phyloP scores from a whole-genome alignment of 352 stramenopile species.

The Elongisporangium prolatum region DNA sequence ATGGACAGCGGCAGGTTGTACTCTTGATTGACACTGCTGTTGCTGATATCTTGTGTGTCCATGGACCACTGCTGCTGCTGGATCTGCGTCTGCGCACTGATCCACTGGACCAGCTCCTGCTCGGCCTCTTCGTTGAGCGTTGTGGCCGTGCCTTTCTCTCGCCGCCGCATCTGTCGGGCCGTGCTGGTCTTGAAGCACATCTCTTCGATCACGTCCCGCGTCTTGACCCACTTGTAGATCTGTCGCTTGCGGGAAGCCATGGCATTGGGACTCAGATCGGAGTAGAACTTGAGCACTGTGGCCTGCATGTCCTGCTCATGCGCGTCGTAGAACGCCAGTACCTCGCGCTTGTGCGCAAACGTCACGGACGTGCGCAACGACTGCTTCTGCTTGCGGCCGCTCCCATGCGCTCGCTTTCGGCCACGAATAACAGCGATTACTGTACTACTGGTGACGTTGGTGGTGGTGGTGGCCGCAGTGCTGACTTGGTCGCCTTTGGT shows the following conservation, averaged over 20 bases:
- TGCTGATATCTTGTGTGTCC: background rate
- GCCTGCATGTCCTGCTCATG: conserved; percentile 31
- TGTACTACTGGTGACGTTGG: background rate
- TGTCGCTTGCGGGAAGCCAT: conserved; percentile 36
- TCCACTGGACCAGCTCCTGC: conserved; percentile 29
- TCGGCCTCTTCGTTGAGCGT: conserved; percentile 24
- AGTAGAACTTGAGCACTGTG: conserved; percentile 30
- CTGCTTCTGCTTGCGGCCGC: conserved; percentile 21
- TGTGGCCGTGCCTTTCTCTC: conserved; percentile 31
- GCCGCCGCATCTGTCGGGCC: conserved; percentile 22
- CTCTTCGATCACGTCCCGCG: conserved; percentile 20
- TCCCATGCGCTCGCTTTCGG: conserved; percentile 2
- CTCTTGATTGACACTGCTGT: background rate
- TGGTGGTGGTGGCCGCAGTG: background rate
- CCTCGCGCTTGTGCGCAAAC: conserved; percentile 33
- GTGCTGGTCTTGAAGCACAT: conserved; percentile 39
- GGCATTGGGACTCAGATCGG: conserved; percentile 10
- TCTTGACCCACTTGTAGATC: conserved; percentile 45
- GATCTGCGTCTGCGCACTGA: conserved; percentile 10
- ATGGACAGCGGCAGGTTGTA: conserved; percentile 9
- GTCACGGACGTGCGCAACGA: conserved; percentile 29
- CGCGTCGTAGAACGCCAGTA: conserved; percentile 37
- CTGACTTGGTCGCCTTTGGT: background rate
- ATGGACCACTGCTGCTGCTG: background rate
- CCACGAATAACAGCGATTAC: background rate